Evolutionary conservation across 257 asterid genomes (phyloP), one percentile per base, ranked within the genome.

Genomic region (Nicotiana tabacum): DNA sequence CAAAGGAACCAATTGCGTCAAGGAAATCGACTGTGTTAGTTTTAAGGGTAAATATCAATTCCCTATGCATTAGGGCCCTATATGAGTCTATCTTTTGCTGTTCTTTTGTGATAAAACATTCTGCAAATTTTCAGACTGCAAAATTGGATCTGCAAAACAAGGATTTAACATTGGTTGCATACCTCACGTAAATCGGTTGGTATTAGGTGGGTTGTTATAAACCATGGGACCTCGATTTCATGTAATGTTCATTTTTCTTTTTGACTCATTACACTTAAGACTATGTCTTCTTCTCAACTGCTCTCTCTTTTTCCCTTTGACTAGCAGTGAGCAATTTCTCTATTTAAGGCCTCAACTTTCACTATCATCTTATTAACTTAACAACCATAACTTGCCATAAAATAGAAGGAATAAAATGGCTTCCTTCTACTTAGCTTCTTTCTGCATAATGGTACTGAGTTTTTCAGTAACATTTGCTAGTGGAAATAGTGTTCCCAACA

Each of bases 371-470:
- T 29, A 51, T 51, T 29, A 76, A 51, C 80, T 51, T 15, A 48
- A 27, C 29, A 27, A 27, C 37, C 62, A 74, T 39, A 48, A 48
- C 80, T n/a, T 60, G 5, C 62, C 9, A 16, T 57, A 67, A n/a
- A n/a, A n/a, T n/a, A n/a, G n/a, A n/a, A n/a, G n/a, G 48, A 12
- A 70, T 70, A 43, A 16, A 72, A 76, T 76, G 80, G 10, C 64
- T 76, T 27, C 43, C 80, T 51, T 76, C 27, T 69, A 81, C 84
- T 80, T 83, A 9, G 81, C 84, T 48, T 39, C 69, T 58, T 69
- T 91, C 74, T 86, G 30, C 87, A 55, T 88, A 82, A 69, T 91
- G 24, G 16, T 84, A 24, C 78, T 90, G 82, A 67, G 80, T 5
- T 69, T 89, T 30, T 81, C 89, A 68, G 48, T 88, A 29, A 83